Evolutionary conservation across 768 basidiomycete species (phyloP).

Genomic region (Rhodotorula diobovata): DNA sequence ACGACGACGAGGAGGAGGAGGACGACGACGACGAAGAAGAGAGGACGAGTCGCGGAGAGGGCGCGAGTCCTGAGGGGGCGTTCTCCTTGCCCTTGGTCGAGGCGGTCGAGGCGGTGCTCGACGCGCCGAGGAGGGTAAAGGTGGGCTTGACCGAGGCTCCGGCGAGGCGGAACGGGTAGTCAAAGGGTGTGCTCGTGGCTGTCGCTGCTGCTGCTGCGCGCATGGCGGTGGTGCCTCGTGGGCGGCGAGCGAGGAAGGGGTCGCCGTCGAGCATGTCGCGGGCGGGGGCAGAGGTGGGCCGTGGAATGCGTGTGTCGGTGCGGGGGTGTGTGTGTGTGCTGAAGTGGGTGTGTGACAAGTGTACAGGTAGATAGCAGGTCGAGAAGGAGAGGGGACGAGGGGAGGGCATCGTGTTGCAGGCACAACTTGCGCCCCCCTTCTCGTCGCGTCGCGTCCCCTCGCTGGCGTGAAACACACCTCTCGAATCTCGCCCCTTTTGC

Average conservation of each 20-base stretch:
- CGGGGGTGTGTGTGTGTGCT: neutral
- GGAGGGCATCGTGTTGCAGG: no score
- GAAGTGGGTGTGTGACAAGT: neutral
- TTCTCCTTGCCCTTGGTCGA: neutral
- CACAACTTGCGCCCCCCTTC: no score
- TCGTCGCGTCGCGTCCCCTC: no score
- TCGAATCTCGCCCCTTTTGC: no score
- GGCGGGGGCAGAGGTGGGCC: neutral
- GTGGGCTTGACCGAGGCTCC: neutral
- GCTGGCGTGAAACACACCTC: no score
- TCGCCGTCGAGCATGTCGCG: conserved; percentile 1
- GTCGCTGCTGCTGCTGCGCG: neutral
- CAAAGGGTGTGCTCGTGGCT: neutral
- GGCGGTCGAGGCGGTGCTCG: neutral
- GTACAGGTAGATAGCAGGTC: no score
- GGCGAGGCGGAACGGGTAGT: neutral
- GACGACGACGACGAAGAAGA: neutral
- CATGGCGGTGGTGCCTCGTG: neutral
- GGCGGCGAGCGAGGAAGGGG: neutral
- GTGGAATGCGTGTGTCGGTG: no score
- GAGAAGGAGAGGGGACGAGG: no score
- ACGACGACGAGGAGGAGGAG: neutral
- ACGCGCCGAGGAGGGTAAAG: neutral
- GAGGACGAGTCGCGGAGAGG: neutral
- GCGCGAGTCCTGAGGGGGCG: neutral